phyloP scores from a whole-genome alignment of 305 asterid species.

The Fraxinus nigra region DNA sequence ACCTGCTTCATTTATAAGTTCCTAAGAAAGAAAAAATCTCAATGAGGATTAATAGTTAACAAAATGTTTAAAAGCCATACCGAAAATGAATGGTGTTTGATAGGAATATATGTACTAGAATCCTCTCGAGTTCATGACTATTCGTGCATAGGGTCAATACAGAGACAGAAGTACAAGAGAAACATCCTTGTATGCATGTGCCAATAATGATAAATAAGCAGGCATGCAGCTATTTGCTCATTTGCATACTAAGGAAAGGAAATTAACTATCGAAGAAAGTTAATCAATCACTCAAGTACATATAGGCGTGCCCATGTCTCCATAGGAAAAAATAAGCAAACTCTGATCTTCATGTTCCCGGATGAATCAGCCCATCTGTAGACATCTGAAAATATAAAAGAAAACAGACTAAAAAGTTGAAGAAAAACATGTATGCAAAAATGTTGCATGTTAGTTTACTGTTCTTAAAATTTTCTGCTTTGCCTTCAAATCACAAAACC shows the following conservation, averaged over 20 bases:
- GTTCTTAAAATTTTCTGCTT: conserved; percentile 3
- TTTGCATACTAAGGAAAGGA: conserved; percentile 11
- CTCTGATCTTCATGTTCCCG: conserved; percentile 78
- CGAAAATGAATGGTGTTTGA: background rate
- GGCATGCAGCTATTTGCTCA: background rate
- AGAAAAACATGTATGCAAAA: conserved; percentile 1
- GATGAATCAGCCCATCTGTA: conserved; percentile 78
- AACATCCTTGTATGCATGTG: background rate
- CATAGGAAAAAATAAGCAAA: conserved; percentile 84
- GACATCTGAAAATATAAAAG: conserved; percentile 66
- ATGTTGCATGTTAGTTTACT: background rate
- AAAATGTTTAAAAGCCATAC: background rate
- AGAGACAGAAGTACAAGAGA: background rate
- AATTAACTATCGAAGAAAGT: background rate
- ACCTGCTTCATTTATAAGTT: conserved; percentile 52
- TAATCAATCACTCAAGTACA: conserved; percentile 42
- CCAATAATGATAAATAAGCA: background rate
- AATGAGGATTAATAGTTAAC: conserved; percentile 7
- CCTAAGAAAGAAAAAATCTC: conserved; percentile 37
- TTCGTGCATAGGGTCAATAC: background rate
- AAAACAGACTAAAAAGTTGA: conserved; percentile 10
- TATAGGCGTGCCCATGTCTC: conserved; percentile 81
- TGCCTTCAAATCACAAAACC: background rate
- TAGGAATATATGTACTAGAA: background rate
- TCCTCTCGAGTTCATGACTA: background rate